Percentiles rank a stretch among this genome's conserved stretches.
Evolutionary conservation across 495 filamentous ascomycete genomes (phyloP).

Genomic region (Penicillium maclennaniae): DNA sequence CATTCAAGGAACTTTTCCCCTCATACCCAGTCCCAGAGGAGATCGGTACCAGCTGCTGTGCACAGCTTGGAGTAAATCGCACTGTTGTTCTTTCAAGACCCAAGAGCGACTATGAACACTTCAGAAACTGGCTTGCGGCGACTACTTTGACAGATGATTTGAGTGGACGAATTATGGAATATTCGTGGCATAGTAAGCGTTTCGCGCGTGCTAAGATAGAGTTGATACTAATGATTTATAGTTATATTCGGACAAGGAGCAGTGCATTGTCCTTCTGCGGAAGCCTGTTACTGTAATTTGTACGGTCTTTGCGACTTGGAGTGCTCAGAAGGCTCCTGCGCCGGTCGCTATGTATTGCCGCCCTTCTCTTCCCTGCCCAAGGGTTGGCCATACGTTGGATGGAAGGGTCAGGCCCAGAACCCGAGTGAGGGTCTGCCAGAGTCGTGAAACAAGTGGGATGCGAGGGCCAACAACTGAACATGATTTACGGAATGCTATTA

Average conservation of each 20-base stretch:
- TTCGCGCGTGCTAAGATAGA: neutral
- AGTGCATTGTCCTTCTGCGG: slow-evolving; percentile 53
- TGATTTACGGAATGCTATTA: slow-evolving; percentile 34
- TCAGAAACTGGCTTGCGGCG: slow-evolving; percentile 55
- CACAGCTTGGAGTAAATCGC: slow-evolving; percentile 68
- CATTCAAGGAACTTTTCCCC: slow-evolving; percentile 56
- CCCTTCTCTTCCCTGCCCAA: slow-evolving; percentile 44
- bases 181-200: slow-evolving; percentile 62
- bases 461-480: slow-evolving; percentile 43
- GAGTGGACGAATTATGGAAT: slow-evolving; percentile 69
- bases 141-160: slow-evolving; percentile 54
- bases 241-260: slow-evolving; percentile 50
- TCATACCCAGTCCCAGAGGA: slow-evolving; percentile 41
- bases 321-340: slow-evolving; percentile 36
- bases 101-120: slow-evolving; percentile 54
- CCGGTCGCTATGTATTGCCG: slow-evolving; percentile 45
- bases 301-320: slow-evolving; percentile 56
- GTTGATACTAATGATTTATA: slow-evolving; percentile 16
- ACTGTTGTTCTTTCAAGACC: slow-evolving; percentile 46
- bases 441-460: slow-evolving; percentile 36
- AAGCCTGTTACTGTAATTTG: slow-evolving; percentile 61
- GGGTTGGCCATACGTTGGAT: slow-evolving; percentile 52
- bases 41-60: slow-evolving; percentile 61
- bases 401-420: slow-evolving; percentile 45
- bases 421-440: slow-evolving; percentile 37